Evolutionary conservation across 495 filamentous ascomycete genomes (phyloP), one percentile per base, ranked within the genome.

Genomic region (Penicillium odoratum): DNA sequence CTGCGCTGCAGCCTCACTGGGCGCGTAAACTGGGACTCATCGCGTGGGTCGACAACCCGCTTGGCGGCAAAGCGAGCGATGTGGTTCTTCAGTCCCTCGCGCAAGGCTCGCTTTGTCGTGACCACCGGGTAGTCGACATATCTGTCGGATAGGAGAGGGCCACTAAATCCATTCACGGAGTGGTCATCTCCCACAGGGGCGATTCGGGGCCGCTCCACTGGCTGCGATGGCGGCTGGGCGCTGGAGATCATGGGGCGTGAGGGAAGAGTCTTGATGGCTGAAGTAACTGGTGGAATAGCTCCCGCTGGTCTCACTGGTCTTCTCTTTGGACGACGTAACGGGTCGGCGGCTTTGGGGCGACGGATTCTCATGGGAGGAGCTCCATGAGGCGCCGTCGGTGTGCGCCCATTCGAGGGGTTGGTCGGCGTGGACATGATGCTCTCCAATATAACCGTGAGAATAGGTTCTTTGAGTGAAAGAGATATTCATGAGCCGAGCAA

Each of bases 1-100:
- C 93, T 88, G 36, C 94, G 88, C 69, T 97, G 92, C 45, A 98
- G 74, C 16, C 90, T 82, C 16, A 98, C 88, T 1, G 94, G 94
- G 43, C 91, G 83, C 9, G 88, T 88, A 64, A 98, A 98, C 52
- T 96, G 84, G 3, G 86, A 78, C 60, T 90, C 83, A 66, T 97
- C 81, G 26, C 81, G 81, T 42, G 88, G 87, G 68, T 96, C 88
- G 30, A 95, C 76, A 16, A 69, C 62, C 58, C 81, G 81, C 63
- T 86, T 88, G 5, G 79, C 78, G 7, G 83, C 72, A 46, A 98
- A 85, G 57, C 87, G 81, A 72, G 93, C 91, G 55, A 97, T 82
- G 67, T 98, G 95, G 63, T 92, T 83, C 50, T 94, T 88, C 30
- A 96, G 68, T 5, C 88, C 91, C 59, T 96, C 87, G 59, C 90